Percentiles rank a stretch among this genome's conserved stretches.
These are phyloP conservation scores for Citrus mangshanensis DNA, from an alignment of 345 rosid species.

Conservation along the genomic window DNA sequence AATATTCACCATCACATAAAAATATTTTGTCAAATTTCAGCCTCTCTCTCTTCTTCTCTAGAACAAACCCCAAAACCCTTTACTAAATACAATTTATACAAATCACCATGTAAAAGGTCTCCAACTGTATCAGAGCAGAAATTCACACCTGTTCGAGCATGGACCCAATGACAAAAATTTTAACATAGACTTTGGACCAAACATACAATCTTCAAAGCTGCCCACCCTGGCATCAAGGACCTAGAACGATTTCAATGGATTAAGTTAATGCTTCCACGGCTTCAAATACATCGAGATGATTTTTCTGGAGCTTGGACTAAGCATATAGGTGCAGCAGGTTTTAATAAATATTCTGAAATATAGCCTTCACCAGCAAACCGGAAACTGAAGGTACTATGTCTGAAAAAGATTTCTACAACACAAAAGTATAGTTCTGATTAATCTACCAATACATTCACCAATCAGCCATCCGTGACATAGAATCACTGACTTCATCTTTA, in stretches of 20 bases:
- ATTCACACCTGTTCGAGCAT: background rate
- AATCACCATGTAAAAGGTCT: background rate
- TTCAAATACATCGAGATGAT: background rate
- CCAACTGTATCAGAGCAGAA: background rate
- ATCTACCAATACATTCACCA: background rate
- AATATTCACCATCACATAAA: background rate
- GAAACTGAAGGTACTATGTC: background rate
- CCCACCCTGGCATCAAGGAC: background rate
- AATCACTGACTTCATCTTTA: background rate
- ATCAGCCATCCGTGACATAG: background rate
- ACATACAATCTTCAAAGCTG: background rate
- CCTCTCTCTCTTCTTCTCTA: background rate
- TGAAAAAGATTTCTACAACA: background rate
- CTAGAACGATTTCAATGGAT: background rate
- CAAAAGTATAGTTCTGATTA: background rate
- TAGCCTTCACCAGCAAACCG: background rate
- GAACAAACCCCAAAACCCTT: background rate
- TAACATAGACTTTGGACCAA: background rate
- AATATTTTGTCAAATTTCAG: background rate
- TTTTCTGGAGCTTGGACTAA: background rate
- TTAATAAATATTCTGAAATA: background rate
- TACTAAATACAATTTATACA: background rate
- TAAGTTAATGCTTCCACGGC: background rate
- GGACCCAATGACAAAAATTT: background rate
- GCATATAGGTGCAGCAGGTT: background rate